Evolutionary conservation across 129 eudicot species (phyloP), one percentile per base, ranked within the genome.

Genomic region (Lactuca sativa): DNA sequence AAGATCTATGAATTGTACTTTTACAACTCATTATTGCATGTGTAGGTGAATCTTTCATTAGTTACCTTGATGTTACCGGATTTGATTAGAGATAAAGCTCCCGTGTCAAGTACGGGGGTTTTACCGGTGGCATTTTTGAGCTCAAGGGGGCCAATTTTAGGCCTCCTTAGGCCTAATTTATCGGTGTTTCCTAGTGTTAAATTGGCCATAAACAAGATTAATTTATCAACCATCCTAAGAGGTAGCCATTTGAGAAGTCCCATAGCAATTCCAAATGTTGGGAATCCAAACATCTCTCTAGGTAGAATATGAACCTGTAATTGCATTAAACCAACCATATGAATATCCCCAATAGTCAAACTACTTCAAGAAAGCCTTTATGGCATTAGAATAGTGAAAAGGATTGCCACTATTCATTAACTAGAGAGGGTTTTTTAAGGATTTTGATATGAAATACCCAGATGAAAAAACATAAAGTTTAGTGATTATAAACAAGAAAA

Each of bases 111-210:
- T 21, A 85, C 90, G 0, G 90, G 90, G 4, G 86, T 78, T 56
- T 81, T 85, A 3, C 90, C 90, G 59, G 86, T 82, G 59, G 72
- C 86, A 52, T 74, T 78, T 67, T 85, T 85, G 32, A 81, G 84
- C 74, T 85, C 86, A 15, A 85, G 34, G 4, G 90, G 90, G 33
- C 90, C 90, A 33, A 84, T 78, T 78, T 85, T 85, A 17, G 90
- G 90, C 32, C 90, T 48, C 4, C 74, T 76, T 31, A 85, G 82
- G 32, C 90, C 90, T 5, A 78, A 40, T 9, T 53, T 74, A 17
- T 71, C 84, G 3, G 84, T 85, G 74, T 72, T 74, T 15, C 90
- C 90, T 9, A 85, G 54, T 21, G 74, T 82, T 16, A 74, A 30
- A 32, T 54, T 71, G 21, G 83, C 80, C 36, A 72, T 72, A 2